Base-by-base conservation (phyloP, 2,329 filamentous ascomycete species). In the Alternaria angustiovoidea region DNA sequence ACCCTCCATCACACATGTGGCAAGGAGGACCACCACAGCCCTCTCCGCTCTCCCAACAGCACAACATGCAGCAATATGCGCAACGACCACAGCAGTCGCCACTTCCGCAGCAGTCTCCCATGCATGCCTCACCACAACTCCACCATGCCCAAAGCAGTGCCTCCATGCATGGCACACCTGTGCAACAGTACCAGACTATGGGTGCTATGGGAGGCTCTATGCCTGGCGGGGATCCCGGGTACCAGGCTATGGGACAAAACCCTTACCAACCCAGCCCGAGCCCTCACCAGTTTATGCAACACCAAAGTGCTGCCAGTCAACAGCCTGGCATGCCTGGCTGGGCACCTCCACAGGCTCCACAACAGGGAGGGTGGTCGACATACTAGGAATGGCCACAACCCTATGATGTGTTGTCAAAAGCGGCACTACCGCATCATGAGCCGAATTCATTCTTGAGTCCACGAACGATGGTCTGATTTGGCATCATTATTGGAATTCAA, bases 241-340 rank as follows among this genome's bases (percentile, higher is more conserved):
- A 83, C 61, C 74, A 77, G 54, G 75, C 73, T 18, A 83, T 85
- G 80, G 81, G 81, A 36, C 78, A 82, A 49, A 81, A 79, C 61
- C 81, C 83, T 58, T 85, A 85, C 65, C 82, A 84, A 63, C 80
- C 80, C 28, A 82, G 78, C 63, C 81, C 81, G 11, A 82, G 76
- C 48, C 81, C 83, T 46, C 79, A 80, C 53, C 79, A 81, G 41
- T 83, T 80, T 70, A 80, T 82, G 72, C 79, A 80, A 36, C 78
- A 80, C 46, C 79, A 80, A 57, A 81, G 75, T 36, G 75, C 71
- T 28, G 75, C 78, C 46, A 76, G 75, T 32, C 81, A 81, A 63
- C 83, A 85, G 65, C 80, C 81, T n/a, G 80, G 81, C 39, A 84
- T 85, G 82, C 82, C 82, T 64, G 81, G 81, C 42, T 85, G 82